phyloP scores from a whole-genome alignment of 176 grass and related monocot species.

The Oryza meridionalis region DNA sequence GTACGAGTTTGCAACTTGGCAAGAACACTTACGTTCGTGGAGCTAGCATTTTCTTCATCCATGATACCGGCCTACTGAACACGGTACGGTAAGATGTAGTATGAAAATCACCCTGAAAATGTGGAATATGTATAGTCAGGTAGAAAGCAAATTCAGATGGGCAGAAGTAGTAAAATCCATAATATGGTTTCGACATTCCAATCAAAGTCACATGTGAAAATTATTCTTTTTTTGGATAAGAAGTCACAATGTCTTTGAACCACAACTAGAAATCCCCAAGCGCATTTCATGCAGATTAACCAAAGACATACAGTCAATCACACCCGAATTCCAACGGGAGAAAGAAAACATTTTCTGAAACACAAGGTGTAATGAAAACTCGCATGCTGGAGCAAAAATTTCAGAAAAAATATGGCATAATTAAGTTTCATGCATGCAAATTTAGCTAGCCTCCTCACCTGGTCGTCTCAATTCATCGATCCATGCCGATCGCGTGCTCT shows the following conservation, averaged over 20 bases:
- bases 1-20: not conserved
- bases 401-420: not conserved
- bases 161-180: not conserved
- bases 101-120: slow-evolving; percentile 2
- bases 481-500: not conserved
- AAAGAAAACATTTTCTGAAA: not conserved
- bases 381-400: not conserved
- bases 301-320: not conserved
- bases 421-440: slow-evolving; percentile 14
- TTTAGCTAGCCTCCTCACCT: slow-evolving; percentile 9
- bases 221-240: too few relatives aligned
- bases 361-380: not conserved
- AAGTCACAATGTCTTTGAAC: not conserved
- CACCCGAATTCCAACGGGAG: not conserved
- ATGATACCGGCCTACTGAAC: not conserved
- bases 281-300: not conserved
- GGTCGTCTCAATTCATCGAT: slow-evolving; percentile 9
- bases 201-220: not conserved
- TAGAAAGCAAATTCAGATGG: not conserved
- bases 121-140: not conserved
- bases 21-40: slow-evolving; percentile 6
- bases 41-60: slow-evolving; percentile 21
- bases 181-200: not conserved
- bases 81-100: not conserved
- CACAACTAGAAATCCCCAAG: not conserved